Evolutionary conservation across 768 basidiomycete genomes (phyloP).

Genomic region (Tricholoma bakamatsutake): DNA sequence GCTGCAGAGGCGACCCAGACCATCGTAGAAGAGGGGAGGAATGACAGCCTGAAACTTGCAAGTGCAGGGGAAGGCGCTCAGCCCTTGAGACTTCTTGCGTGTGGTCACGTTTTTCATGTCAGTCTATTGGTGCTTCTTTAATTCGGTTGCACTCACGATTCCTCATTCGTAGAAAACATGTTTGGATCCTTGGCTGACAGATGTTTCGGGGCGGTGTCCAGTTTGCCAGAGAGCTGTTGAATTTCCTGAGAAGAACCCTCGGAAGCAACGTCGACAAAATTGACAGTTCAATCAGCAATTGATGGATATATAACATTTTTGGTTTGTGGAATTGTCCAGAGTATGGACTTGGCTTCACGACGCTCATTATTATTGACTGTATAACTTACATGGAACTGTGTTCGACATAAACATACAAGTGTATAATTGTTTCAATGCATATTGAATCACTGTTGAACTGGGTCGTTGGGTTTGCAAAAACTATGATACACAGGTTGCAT

Average conservation of each 20-base stretch:
- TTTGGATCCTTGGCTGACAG: conserved; percentile 83
- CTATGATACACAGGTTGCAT: too few species aligned
- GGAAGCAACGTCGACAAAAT: conserved; percentile 5
- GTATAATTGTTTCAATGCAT: neutral
- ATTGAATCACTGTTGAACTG: too few species aligned
- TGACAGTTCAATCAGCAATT: neutral
- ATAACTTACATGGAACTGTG: neutral
- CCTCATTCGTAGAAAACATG: conserved; percentile 62
- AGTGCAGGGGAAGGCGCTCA: conserved; percentile 76
- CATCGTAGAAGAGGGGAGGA: conserved; percentile 2
- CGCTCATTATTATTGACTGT: neutral
- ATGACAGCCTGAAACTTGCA: conserved; percentile 41
- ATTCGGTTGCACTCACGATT: conserved; percentile 5
- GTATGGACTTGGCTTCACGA: neutral
- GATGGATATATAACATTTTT: neutral
- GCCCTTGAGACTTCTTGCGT: conserved; percentile 67
- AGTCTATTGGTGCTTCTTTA: conserved; percentile 22
- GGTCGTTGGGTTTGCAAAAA: too few species aligned
- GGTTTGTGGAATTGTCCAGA: neutral
- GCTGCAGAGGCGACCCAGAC: conserved; percentile 1
- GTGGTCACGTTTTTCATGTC: conserved; percentile 90
- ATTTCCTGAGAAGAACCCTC: conserved; percentile 21
- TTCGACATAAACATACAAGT: neutral
- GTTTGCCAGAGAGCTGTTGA: conserved; percentile 78
- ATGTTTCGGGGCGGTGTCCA: conserved; percentile 84